Evolutionary conservation across 495 filamentous ascomycete genomes (phyloP).

Genomic region (Podospora anserina): DNA sequence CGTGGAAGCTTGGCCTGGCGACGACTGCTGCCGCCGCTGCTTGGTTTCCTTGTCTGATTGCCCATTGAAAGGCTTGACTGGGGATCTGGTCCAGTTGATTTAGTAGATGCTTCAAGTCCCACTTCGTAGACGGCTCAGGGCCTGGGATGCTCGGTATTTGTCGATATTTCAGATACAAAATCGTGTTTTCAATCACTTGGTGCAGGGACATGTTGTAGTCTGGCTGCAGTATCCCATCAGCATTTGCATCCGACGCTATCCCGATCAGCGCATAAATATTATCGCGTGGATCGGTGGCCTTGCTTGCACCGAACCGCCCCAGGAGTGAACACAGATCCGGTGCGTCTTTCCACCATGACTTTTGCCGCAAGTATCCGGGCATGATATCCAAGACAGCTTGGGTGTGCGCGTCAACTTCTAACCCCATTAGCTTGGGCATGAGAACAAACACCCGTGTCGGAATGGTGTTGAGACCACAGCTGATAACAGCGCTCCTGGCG

Average conservation of each 20-base stretch:
- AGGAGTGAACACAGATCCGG: conserved; percentile 33
- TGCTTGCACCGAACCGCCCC: conserved; percentile 27
- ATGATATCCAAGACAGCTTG: conserved; percentile 41
- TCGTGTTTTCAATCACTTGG: neutral
- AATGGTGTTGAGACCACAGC: conserved; percentile 30
- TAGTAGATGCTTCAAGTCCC: neutral
- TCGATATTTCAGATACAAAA: neutral
- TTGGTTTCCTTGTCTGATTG: neutral
- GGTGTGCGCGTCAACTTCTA: conserved; percentile 11
- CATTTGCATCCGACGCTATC: conserved; percentile 24
- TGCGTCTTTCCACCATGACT: conserved; percentile 31
- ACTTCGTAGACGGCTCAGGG: neutral
- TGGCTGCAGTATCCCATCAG: neutral
- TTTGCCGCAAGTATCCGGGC: conserved; percentile 26
- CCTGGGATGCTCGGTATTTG: neutral
- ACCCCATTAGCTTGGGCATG: conserved; percentile 24
- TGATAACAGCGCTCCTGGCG: conserved; percentile 1
- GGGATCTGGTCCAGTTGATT: neutral
- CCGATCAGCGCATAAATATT: conserved; percentile 37
- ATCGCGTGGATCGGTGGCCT: conserved; percentile 34
- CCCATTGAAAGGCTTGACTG: neutral
- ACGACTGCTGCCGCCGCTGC: neutral
- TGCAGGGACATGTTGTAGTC: conserved; percentile 3
- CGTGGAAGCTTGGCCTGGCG: neutral
- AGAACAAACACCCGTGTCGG: conserved; percentile 29